Percentiles rank a stretch among this genome's conserved stretches.
phyloP scores from a whole-genome alignment of 78 protist genomes.

The Mastigamoeba balamuthi region DNA sequence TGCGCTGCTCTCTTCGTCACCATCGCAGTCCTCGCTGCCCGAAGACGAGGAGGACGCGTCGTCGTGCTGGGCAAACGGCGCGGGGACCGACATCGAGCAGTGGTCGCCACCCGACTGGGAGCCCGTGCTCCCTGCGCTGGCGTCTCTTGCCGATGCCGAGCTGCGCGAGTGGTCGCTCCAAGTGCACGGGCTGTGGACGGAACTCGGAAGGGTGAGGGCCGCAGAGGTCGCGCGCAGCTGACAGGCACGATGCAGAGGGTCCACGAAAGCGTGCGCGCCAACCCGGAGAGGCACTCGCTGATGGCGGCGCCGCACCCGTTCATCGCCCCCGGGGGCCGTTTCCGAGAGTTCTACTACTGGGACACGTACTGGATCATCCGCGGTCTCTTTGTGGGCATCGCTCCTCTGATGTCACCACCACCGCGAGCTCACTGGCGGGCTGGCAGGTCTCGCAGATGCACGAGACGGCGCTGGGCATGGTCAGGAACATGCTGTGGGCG shows the following conservation, averaged over 20 bases:
- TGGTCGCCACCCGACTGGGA: neutral
- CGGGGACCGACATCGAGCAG: neutral
- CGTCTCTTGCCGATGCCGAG: neutral
- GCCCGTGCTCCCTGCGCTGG: neutral
- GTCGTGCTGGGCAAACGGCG: no score
- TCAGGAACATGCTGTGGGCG: neutral
- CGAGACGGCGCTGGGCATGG: constrained; percentile 23
- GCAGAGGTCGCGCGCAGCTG: no score
- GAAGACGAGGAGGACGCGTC: no score
- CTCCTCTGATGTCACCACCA: neutral
- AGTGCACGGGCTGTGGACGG: neutral
- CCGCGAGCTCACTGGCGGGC: no score
- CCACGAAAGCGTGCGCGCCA: neutral
- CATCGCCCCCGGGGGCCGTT: constrained; percentile 62
- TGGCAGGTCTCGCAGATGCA: constrained; percentile 18
- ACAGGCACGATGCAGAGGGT: no score
- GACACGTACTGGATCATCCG: constrained; percentile 53
- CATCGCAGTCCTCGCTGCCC: no score
- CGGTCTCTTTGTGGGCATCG: constrained; percentile 25
- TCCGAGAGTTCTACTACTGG: constrained; percentile 63
- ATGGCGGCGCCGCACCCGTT: constrained; percentile 35
- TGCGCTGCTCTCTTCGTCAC: no score
- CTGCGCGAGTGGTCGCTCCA: neutral
- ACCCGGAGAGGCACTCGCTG: neutral
- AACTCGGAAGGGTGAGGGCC: neutral